A percentile compares a stretch with the other conserved stretches of the same genome.
These are phyloP conservation scores for Chrysoporthe cubensis DNA, from an alignment of 2,329 filamentous ascomycete species.

Conservation along the genomic window DNA sequence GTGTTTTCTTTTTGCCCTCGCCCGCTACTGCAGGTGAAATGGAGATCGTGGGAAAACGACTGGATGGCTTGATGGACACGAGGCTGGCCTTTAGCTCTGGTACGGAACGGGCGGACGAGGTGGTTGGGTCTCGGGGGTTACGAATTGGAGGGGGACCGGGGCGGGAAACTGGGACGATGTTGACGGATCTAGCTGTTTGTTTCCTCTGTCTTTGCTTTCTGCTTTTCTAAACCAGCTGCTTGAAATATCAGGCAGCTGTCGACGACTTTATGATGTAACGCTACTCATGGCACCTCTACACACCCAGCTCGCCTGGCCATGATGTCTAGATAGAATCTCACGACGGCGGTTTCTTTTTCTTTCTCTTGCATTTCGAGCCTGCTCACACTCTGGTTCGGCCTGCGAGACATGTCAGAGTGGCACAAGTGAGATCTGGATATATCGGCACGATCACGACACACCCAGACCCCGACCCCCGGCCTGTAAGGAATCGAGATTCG, in stretches of 20 bases:
- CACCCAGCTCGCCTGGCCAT: neutral
- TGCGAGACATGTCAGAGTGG: neutral
- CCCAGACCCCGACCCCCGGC: neutral
- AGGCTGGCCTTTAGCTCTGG: neutral
- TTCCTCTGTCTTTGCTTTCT: neutral
- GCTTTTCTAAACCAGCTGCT: neutral
- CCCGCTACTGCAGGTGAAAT: neutral
- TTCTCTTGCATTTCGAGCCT: neutral
- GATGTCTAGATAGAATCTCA: neutral
- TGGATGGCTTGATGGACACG: neutral
- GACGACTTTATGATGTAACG: neutral
- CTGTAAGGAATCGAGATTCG: neutral
- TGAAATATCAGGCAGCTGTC: neutral
- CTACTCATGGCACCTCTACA: neutral
- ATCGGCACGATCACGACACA: neutral
- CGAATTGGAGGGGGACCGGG: neutral
- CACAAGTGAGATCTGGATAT: neutral
- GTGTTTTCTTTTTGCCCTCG: neutral
- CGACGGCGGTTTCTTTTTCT: neutral
- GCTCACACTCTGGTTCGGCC: neutral
- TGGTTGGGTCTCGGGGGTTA: neutral
- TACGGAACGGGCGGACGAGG: neutral
- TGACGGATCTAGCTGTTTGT: neutral
- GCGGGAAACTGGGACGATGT: neutral
- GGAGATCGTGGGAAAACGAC: neutral